These are phyloP conservation scores for Noccaea bulbosa DNA, from an alignment of 345 rosid genomes.

Conservation along the genomic window DNA sequence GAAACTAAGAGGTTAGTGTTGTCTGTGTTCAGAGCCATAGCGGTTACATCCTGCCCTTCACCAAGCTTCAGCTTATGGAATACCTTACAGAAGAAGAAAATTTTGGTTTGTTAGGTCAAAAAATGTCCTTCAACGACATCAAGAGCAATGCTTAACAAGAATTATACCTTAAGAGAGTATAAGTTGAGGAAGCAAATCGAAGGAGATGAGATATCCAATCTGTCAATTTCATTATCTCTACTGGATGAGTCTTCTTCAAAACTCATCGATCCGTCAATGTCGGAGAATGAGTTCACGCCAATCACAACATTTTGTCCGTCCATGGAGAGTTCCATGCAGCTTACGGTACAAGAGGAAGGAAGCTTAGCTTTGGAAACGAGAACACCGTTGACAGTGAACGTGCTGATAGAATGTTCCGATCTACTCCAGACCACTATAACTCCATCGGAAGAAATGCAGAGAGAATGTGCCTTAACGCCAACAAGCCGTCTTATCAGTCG, in stretches of 20 bases:
- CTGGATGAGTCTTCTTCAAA: slow-evolving; percentile 51
- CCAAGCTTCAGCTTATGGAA: slow-evolving; percentile 73
- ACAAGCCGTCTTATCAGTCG: slow-evolving; percentile 78
- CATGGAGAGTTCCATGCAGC: slow-evolving; percentile 84
- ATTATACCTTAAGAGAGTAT: slow-evolving; percentile 75
- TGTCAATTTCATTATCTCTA: slow-evolving; percentile 41
- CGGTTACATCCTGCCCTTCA: slow-evolving; percentile 77
- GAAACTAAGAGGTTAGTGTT: slow-evolving; percentile 91
- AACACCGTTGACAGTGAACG: slow-evolving; percentile 80
- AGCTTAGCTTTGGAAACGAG: slow-evolving; percentile 61
- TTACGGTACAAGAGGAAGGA: slow-evolving; percentile 64
- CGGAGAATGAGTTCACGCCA: slow-evolving; percentile 59
- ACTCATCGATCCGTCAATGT: slow-evolving; percentile 38
- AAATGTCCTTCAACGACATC: neutral
- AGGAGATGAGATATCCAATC: slow-evolving; percentile 60
- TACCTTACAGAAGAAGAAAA: slow-evolving; percentile 55
- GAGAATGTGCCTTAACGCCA: slow-evolving; percentile 74
- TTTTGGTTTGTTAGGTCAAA: neutral
- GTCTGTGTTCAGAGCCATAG: slow-evolving; percentile 74
- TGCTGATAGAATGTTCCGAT: slow-evolving; percentile 54
- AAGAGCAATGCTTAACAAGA: slow-evolving; percentile 1
- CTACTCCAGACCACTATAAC: slow-evolving; percentile 77
- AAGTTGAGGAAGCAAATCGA: slow-evolving; percentile 83
- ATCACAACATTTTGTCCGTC: slow-evolving; percentile 73
- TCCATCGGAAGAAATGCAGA: slow-evolving; percentile 83